phyloP scores from a whole-genome alignment of 2,329 filamentous ascomycete species.

The Lasiodiplodia theobromae region DNA sequence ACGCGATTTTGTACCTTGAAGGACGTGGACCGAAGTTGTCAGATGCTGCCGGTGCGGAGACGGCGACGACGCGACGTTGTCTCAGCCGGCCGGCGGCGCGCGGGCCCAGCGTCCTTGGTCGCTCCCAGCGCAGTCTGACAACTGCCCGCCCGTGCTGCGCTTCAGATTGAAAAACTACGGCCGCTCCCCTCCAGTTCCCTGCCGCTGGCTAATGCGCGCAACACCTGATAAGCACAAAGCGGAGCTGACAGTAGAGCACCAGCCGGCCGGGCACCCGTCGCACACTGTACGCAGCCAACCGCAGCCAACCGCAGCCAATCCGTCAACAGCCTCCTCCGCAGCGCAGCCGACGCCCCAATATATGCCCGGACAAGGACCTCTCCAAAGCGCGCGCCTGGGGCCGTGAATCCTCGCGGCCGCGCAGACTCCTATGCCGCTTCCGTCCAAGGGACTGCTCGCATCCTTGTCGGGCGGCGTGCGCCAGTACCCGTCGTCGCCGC shows the following conservation, averaged over 20 bases:
- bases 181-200: background rate
- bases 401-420: constrained; percentile 9
- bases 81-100: constrained; percentile 20
- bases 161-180: background rate
- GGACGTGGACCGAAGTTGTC: constrained; percentile 26
- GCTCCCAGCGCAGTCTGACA: constrained; percentile 4
- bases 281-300: constrained; percentile 16
- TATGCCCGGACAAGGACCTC: constrained; percentile 23
- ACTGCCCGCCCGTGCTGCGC: constrained; percentile 13
- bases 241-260: constrained; percentile 17
- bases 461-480: constrained; percentile 18
- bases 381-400: constrained; percentile 16
- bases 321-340: constrained; percentile 22
- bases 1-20: constrained; percentile 27
- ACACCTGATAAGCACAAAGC: constrained; percentile 18
- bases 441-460: constrained; percentile 19
- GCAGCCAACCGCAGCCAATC: constrained; percentile 15
- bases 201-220: constrained; percentile 8
- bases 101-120: constrained; percentile 8
- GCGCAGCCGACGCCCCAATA: constrained; percentile 22
- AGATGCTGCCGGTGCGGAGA: constrained; percentile 28
- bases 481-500: constrained; percentile 23
- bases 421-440: constrained; percentile 15
- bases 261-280: constrained; percentile 13
- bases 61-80: constrained; percentile 25